A percentile compares a stretch with the other conserved stretches of the same genome.
Conservation (phyloP, 495 filamentous ascomycete genomes). For the Durotheca rogersii region DNA sequence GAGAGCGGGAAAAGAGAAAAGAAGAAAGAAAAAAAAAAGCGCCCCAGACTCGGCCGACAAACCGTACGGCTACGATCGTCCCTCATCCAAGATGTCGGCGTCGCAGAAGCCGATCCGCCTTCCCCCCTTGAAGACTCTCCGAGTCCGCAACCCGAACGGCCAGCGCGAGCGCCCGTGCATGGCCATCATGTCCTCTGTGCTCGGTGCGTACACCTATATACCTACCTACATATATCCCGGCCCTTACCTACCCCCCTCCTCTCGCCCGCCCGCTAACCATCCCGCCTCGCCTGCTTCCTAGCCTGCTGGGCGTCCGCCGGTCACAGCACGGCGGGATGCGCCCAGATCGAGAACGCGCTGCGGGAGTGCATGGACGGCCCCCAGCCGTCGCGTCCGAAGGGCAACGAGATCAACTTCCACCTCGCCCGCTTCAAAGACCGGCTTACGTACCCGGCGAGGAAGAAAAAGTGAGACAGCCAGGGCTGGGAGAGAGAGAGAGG, state of each 20-base stretch:
- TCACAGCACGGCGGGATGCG: constrained; percentile 70
- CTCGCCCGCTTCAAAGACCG: constrained; percentile 81
- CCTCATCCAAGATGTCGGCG: constrained; percentile 26
- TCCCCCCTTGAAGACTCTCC: constrained; percentile 80
- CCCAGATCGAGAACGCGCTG: constrained; percentile 75
- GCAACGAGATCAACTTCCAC: constrained; percentile 95
- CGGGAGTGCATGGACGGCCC: constrained; percentile 91
- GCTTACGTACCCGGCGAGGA: constrained; percentile 72
- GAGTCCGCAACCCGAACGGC: constrained; percentile 79
- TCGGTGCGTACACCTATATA: constrained; percentile 68
- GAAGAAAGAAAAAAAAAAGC: neutral
- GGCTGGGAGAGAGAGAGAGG: neutral
- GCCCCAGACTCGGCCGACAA: neutral
- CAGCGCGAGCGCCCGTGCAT: constrained; percentile 76
- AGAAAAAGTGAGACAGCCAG: constrained; percentile 47
- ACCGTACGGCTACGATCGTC: neutral
- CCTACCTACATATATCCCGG: no score
- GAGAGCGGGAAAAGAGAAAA: neutral
- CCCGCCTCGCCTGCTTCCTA: constrained; percentile 41
- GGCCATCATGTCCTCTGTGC: constrained; percentile 81
- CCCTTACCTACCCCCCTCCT: no score
- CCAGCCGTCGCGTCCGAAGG: constrained; percentile 63
- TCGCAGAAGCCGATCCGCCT: constrained; percentile 67
- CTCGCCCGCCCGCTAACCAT: constrained; percentile 8
- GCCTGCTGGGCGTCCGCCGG: constrained; percentile 95